phyloP scores from a whole-genome alignment of 2,329 filamentous ascomycete species.

The Botrytis tulipae region DNA sequence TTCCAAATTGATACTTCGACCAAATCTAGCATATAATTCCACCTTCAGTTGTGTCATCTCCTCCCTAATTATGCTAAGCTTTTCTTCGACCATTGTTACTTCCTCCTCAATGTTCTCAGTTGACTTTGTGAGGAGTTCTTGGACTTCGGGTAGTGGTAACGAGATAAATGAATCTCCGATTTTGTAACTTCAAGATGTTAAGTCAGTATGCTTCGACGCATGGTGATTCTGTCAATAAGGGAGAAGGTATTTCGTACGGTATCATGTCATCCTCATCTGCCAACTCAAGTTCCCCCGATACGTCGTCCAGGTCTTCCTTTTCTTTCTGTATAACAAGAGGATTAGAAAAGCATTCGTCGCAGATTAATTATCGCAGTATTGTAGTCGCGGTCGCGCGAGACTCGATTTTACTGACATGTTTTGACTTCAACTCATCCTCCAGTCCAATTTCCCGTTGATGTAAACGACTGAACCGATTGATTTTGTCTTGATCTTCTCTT shows the following conservation, averaged over 20 bases:
- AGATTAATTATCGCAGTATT: background rate
- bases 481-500: conserved; percentile 96
- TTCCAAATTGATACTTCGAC: conserved; percentile 94
- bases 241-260: conserved; percentile 55
- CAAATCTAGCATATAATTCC: conserved; percentile 89
- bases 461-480: conserved; percentile 94
- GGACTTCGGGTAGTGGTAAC: conserved; percentile 77
- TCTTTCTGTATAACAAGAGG: conserved; percentile 68
- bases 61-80: conserved; percentile 70
- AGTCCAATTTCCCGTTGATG: conserved; percentile 80
- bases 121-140: conserved; percentile 74
- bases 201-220: conserved; percentile 17
- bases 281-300: conserved; percentile 86
- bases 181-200: conserved; percentile 69
- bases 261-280: conserved; percentile 93
- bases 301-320: conserved; percentile 95
- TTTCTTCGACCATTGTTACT: conserved; percentile 73
- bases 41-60: conserved; percentile 92
- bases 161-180: conserved; percentile 95
- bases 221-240: background rate
- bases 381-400: too few relatives aligned
- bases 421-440: conserved; percentile 76
- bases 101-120: conserved; percentile 74
- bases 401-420: conserved; percentile 59
- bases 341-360: conserved; percentile 24